Conservation (phyloP, 1,284 basidiomycete species). For the Xerocomus cyaneibrunnescens region DNA sequence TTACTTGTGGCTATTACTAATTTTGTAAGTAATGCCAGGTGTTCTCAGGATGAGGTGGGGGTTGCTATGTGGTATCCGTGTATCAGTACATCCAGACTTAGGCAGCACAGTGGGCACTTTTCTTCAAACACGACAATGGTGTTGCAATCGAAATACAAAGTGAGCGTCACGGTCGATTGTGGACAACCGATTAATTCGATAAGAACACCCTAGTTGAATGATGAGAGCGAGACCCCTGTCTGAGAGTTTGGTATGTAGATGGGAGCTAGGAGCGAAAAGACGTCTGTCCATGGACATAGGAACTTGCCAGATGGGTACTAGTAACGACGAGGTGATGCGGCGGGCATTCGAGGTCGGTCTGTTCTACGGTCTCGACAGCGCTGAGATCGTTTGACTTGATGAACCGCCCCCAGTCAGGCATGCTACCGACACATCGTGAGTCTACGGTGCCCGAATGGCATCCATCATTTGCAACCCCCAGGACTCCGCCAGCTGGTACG, state of each 20-base stretch:
- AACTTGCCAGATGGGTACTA: slow-evolving; percentile 5
- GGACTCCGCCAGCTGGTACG: slow-evolving; percentile 43
- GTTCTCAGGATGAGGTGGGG: not conserved
- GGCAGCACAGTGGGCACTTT: not conserved
- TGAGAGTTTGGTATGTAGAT: slow-evolving; percentile 10
- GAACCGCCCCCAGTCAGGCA: not conserved
- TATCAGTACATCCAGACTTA: not conserved
- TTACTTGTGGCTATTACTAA: too few relatives aligned
- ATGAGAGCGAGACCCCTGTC: slow-evolving; percentile 11
- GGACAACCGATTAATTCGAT: not conserved
- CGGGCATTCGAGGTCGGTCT: slow-evolving; percentile 9
- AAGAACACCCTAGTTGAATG: slow-evolving; percentile 8
- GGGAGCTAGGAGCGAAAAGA: too few relatives aligned
- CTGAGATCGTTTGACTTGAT: not conserved
- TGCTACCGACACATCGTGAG: slow-evolving; percentile 12
- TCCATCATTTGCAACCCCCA: too few relatives aligned
- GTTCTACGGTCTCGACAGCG: not conserved
- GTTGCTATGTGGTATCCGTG: not conserved
- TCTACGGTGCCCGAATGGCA: not conserved
- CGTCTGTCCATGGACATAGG: not conserved
- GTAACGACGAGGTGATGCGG: slow-evolving; percentile 6
- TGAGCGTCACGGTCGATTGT: not conserved
- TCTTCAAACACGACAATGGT: slow-evolving; percentile 1
- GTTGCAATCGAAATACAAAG: slow-evolving; percentile 10
- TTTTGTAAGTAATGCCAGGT: too few relatives aligned